Evolutionary conservation across 1,284 basidiomycete species (phyloP).

Genomic region (Ceratobasidium sp.): DNA sequence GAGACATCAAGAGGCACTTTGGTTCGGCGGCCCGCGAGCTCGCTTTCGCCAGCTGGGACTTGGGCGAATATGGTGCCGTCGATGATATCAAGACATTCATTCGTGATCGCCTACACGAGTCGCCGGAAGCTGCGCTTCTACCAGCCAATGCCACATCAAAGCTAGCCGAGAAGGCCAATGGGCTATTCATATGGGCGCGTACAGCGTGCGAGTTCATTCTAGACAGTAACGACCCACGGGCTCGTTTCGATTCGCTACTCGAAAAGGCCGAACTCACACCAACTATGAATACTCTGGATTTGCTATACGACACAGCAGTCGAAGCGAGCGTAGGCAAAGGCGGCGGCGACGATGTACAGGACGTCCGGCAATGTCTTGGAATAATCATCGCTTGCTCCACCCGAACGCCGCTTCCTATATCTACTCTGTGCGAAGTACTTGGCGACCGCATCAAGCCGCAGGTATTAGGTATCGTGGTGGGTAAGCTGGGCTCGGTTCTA

Average conservation of each 20-base stretch:
- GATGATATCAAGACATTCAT: conserved; percentile 5
- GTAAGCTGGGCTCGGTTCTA: conserved; percentile 19
- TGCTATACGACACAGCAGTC: not conserved
- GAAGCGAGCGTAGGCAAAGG: not conserved
- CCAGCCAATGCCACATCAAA: not conserved
- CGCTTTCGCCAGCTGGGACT: not conserved
- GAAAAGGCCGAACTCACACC: not conserved
- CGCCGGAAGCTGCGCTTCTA: not conserved
- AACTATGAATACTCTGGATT: not conserved
- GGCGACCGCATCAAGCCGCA: not conserved
- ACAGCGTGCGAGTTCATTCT: conserved; percentile 21
- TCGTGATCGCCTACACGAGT: not conserved
- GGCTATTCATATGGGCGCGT: conserved; percentile 34
- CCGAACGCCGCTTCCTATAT: not conserved
- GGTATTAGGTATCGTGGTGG: not conserved
- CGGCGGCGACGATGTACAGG: not conserved
- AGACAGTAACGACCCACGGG: not conserved
- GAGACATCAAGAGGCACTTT: conserved; percentile 12
- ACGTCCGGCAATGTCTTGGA: not conserved
- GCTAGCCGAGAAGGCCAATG: conserved; percentile 7
- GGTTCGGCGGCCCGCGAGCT: no score
- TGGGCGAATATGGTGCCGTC: not conserved
- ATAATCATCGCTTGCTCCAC: not conserved
- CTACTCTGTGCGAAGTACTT: not conserved
- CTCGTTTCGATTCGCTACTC: not conserved